These are phyloP conservation scores for Russula lepida DNA, from an alignment of 768 basidiomycete genomes.

Conservation along the genomic window DNA sequence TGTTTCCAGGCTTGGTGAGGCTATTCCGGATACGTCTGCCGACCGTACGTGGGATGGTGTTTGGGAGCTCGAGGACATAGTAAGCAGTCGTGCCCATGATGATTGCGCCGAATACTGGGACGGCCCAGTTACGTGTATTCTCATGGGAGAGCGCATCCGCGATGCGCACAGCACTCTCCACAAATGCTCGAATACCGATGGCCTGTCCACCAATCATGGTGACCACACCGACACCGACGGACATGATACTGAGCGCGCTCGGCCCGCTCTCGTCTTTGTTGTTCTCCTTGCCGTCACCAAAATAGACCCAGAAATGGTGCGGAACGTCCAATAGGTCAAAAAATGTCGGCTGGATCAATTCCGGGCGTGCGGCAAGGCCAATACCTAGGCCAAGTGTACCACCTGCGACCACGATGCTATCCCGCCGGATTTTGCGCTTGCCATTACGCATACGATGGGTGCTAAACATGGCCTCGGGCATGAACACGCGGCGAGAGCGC, in stretches of 20 bases:
- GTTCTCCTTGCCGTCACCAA: constrained; percentile 45
- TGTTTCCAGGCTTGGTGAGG: constrained; percentile 41
- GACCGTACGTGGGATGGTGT: constrained; percentile 80
- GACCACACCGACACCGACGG: constrained; percentile 75
- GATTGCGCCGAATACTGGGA: constrained; percentile 72
- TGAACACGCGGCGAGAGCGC: constrained; percentile 74
- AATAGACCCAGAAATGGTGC: constrained; percentile 66
- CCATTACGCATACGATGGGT: constrained; percentile 33
- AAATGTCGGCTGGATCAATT: constrained; percentile 72
- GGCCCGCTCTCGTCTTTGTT: constrained; percentile 37
- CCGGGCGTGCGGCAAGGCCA: constrained; percentile 66
- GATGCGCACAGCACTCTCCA: constrained; percentile 72
- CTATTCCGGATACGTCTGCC: constrained; percentile 73
- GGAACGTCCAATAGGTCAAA: constrained; percentile 83
- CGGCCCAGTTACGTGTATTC: constrained; percentile 75
- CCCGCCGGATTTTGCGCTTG: constrained; percentile 31
- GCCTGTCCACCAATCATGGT: constrained; percentile 85
- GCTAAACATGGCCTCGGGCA: constrained; percentile 97
- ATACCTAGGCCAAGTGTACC: constrained; percentile 75
- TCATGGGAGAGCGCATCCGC: constrained; percentile 77
- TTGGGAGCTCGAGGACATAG: constrained; percentile 80
- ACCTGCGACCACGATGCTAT: constrained; percentile 62
- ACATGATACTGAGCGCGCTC: constrained; percentile 63
- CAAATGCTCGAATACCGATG: constrained; percentile 61
- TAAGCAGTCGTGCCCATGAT: constrained; percentile 70